phyloP scores from a whole-genome alignment of 2,329 filamentous ascomycete genomes.

The Botryotinia convoluta region DNA sequence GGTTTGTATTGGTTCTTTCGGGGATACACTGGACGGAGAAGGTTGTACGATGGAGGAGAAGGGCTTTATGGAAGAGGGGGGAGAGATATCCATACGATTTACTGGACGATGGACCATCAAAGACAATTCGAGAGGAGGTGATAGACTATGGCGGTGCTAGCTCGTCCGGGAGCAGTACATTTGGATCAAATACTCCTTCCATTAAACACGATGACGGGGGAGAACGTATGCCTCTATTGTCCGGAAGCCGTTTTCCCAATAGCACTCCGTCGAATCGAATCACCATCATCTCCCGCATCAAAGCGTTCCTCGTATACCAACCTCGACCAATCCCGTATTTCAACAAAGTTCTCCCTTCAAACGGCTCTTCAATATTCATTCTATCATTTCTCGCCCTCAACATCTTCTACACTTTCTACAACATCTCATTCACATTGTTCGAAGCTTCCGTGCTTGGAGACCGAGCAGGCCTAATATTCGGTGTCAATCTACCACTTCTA shows the following conservation, averaged over 20 bases:
- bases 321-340: slow-evolving; percentile 55
- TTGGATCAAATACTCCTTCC: slow-evolving; percentile 26
- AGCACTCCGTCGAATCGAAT: slow-evolving; percentile 7
- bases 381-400: slow-evolving; percentile 52
- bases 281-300: slow-evolving; percentile 25
- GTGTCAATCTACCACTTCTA: slow-evolving; percentile 51
- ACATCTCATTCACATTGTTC: slow-evolving; percentile 46
- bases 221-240: slow-evolving; percentile 33
- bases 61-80: slow-evolving; percentile 20
- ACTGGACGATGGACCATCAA: slow-evolving; percentile 20
- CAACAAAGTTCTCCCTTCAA: slow-evolving; percentile 56
- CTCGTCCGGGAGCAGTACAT: slow-evolving; percentile 33
- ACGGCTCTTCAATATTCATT: slow-evolving; percentile 53
- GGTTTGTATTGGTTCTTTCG: slow-evolving; percentile 21
- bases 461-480: slow-evolving; percentile 41
- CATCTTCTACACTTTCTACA: slow-evolving; percentile 56
- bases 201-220: slow-evolving; percentile 21
- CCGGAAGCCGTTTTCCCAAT: background rate
- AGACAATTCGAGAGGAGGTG: slow-evolving; percentile 23
- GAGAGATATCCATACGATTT: slow-evolving; percentile 15
- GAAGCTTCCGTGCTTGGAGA: slow-evolving; percentile 53
- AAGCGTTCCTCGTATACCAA: slow-evolving; percentile 51
- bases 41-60: slow-evolving; percentile 27
- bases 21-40: slow-evolving; percentile 29
- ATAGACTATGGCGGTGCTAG: slow-evolving; percentile 21